These are phyloP conservation scores for Flaveria robusta DNA, from an alignment of 129 eudicot genomes.

Conservation along the genomic window DNA sequence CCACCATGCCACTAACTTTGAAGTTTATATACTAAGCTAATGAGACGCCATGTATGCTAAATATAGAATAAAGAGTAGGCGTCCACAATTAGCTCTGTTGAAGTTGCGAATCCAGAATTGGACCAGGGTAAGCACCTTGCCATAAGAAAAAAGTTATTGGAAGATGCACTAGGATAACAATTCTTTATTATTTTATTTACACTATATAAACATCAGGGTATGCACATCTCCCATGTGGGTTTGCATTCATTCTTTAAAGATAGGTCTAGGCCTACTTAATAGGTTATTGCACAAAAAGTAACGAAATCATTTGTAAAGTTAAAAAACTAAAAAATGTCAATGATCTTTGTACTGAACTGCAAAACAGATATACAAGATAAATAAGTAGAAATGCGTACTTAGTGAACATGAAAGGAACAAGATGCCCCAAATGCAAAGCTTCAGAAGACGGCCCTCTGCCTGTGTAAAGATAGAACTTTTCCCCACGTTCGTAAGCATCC, in stretches of 20 bases:
- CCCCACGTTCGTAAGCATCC: constrained; percentile 87
- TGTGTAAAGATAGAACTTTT: constrained; percentile 84
- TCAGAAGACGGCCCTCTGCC: constrained; percentile 95
- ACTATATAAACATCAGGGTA: not conserved
- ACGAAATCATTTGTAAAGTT: not conserved
- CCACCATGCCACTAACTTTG: not conserved
- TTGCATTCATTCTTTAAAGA: not conserved
- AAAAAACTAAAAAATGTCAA: not conserved
- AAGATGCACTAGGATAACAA: not conserved
- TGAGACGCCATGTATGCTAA: not conserved
- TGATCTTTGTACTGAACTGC: not conserved
- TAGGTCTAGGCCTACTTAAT: not conserved
- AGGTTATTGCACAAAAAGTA: not conserved
- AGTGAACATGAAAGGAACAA: constrained; percentile 93
- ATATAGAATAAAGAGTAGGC: not conserved
- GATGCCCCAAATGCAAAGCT: constrained; percentile 90
- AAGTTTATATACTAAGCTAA: not conserved
- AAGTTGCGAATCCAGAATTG: not conserved
- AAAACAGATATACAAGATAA: not conserved
- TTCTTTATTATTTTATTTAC: not conserved
- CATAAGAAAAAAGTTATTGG: not conserved
- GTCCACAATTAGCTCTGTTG: not conserved
- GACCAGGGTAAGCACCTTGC: not conserved
- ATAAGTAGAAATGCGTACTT: constrained; percentile 51
- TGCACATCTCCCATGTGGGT: not conserved